Percentiles rank a stretch among this genome's conserved stretches.
phyloP scores from a whole-genome alignment of 257 asterid species.

The Solanum megistacrolobum region DNA sequence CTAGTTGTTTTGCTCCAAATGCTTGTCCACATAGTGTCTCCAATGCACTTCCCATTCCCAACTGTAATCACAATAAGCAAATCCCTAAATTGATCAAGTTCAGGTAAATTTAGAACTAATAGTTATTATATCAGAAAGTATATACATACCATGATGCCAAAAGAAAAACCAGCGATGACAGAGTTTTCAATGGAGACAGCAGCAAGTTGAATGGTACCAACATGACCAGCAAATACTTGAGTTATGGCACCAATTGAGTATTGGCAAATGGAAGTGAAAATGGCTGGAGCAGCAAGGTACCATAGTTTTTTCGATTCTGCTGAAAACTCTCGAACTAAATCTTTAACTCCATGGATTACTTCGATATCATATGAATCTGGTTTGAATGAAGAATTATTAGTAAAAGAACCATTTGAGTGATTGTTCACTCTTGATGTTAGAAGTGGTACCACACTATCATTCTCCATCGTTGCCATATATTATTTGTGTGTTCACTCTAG shows the following conservation, averaged over 20 bases:
- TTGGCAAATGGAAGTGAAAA: constrained; percentile 6
- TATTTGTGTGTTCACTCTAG: background rate
- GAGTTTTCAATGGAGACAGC: constrained; percentile 11
- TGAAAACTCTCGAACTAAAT: background rate
- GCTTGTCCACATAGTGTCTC: constrained; percentile 91
- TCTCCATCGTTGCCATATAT: background rate
- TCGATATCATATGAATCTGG: background rate
- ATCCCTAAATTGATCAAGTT: background rate
- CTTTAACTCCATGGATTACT: background rate
- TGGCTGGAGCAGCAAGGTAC: constrained; percentile 12
- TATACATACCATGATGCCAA: constrained; percentile 1
- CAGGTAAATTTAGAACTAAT: background rate
- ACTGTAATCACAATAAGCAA: constrained; percentile 25
- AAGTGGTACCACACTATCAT: background rate
- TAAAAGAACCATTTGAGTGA: background rate
- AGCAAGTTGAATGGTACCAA: constrained; percentile 8
- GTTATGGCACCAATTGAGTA: constrained; percentile 6
- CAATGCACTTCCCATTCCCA: constrained; percentile 96
- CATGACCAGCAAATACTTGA: constrained; percentile 12
- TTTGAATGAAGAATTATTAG: background rate
- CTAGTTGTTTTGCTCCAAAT: constrained; percentile 65
- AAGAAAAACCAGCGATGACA: constrained; percentile 6
- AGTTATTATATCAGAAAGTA: background rate
- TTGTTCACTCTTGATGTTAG: background rate
- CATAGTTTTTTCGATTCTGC: constrained; percentile 6